Evolutionary conservation across 768 basidiomycete species (phyloP).

Genomic region (Clavulina sp.): DNA sequence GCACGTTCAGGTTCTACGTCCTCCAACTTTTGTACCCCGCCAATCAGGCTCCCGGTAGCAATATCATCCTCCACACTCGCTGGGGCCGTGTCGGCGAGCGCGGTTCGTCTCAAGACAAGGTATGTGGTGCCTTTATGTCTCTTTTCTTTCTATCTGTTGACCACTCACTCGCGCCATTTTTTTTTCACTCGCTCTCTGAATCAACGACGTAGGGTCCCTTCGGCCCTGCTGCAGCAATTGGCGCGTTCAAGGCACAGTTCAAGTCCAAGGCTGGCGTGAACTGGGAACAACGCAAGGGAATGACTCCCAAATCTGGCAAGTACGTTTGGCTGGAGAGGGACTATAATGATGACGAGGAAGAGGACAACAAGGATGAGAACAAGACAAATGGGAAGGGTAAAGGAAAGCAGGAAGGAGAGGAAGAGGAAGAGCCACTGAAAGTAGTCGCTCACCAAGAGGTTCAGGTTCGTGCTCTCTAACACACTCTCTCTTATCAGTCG

Average conservation of each 20-base stretch:
- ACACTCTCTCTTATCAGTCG: not conserved
- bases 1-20: slow-evolving; percentile 9
- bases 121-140: slow-evolving; percentile 10
- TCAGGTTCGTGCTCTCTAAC: slow-evolving; percentile 8
- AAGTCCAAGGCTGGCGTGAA: slow-evolving; percentile 30
- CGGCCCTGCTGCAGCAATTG: slow-evolving; percentile 22
- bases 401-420: slow-evolving; percentile 17
- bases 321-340: slow-evolving; percentile 38
- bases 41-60: slow-evolving; percentile 2
- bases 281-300: slow-evolving; percentile 35
- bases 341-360: slow-evolving; percentile 15
- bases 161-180: too few relatives aligned
- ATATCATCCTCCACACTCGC: slow-evolving; percentile 6
- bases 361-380: slow-evolving; percentile 18
- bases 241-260: slow-evolving; percentile 46
- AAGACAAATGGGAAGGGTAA: not conserved
- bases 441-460: slow-evolving; percentile 28
- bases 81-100: slow-evolving; percentile 34
- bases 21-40: slow-evolving; percentile 11
- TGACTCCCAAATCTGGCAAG: slow-evolving; percentile 39
- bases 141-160: too few relatives aligned
- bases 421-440: slow-evolving; percentile 21
- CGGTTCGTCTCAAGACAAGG: slow-evolving; percentile 34
- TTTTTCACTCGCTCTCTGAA: not conserved
- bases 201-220: slow-evolving; percentile 29